Evolutionary conservation across 768 basidiomycete genomes (phyloP).

Genomic region (Lenzites betulinus): DNA sequence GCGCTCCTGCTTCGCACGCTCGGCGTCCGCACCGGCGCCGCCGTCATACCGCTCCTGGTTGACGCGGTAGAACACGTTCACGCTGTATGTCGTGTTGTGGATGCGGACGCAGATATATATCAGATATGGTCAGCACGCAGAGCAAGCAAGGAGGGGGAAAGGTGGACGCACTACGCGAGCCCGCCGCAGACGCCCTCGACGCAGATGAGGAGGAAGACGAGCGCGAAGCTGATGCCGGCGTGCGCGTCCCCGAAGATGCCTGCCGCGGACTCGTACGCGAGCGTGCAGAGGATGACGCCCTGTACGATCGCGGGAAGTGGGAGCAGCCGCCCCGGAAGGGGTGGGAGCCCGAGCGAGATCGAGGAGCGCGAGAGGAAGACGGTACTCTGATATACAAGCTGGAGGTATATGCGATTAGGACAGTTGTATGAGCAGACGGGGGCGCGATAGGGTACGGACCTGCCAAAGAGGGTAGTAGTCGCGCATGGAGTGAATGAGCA

Average conservation of each 20-base stretch:
- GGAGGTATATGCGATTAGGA: background rate
- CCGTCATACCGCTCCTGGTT: conserved; percentile 68
- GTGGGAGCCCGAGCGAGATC: conserved; percentile 80
- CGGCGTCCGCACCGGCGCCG: conserved; percentile 48
- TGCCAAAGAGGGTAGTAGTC: conserved; percentile 98
- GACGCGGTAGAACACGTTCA: conserved; percentile 84
- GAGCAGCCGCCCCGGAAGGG: conserved; percentile 69
- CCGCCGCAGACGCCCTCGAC: conserved; percentile 94
- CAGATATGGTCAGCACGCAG: too few species aligned
- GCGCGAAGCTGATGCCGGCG: conserved; percentile 50
- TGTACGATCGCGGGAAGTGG: conserved; percentile 79
- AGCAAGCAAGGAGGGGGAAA: conserved; percentile 19
- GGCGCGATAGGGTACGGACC: conserved; percentile 44
- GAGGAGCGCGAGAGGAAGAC: conserved; percentile 94
- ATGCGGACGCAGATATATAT: too few species aligned
- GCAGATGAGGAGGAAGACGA: conserved; percentile 78
- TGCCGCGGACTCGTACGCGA: conserved; percentile 67
- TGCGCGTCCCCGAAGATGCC: conserved; percentile 57
- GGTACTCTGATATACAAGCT: conserved; percentile 87
- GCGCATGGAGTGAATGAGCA: conserved; percentile 78
- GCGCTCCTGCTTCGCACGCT: conserved; percentile 69
- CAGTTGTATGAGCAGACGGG: background rate
- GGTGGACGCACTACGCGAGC: conserved; percentile 72
- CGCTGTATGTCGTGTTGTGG: too few species aligned
- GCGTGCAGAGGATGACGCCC: conserved; percentile 58